Base-by-base conservation (phyloP, 306 rosid species). In the Astragalus glycyphyllos region DNA sequence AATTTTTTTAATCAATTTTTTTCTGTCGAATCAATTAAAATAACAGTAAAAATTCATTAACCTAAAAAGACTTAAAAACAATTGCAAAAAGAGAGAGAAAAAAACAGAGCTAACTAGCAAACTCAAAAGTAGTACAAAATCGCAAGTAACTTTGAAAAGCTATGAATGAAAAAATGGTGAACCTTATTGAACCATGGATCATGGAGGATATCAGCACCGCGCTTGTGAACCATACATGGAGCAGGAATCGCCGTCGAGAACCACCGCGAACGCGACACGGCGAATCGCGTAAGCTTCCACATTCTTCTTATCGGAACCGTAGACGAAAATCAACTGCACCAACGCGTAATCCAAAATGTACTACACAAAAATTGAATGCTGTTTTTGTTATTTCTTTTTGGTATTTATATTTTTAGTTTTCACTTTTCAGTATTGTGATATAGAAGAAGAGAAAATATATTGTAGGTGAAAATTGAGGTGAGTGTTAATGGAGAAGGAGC, bases 111-210 rank as follows among this genome's bases (percentile, higher is more conserved):
- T 4, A 15, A 7, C 20, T 35, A 26, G 17, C 31, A 8, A 26
- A 20, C 11, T 34, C n/a, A 48, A 32, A 58, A 48, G 8, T n/a
- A 15, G 12, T 42, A 31, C 9, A 48, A 48, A 14, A 8, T 6
- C 0, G 26, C 26, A 11, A 44, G 6, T 35, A 47, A 77, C 11
- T 0, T 62, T 0, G 5, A 77, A 63, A 23, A 37, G 6, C 4
- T 26, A 26, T 26, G 31, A 26, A 26, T 3, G 8, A 20, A 61
- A 20, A 61, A 38, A 58, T 45, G 23, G 16, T 7, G 54, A 72
- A 95, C 99, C 99, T 95, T 95, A 74, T 95, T 95, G 86, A 91
- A 91, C 99, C 97, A 95, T 5, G 99, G 99, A 83, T 95, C 99
- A 45, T 95, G 99, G 54, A 95, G 99, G 80, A 95, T 95, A 64